Percentiles rank a stretch among this genome's conserved stretches.
phyloP scores from a whole-genome alignment of 2,329 filamentous ascomycete genomes.

The Fusarium nelsonii region DNA sequence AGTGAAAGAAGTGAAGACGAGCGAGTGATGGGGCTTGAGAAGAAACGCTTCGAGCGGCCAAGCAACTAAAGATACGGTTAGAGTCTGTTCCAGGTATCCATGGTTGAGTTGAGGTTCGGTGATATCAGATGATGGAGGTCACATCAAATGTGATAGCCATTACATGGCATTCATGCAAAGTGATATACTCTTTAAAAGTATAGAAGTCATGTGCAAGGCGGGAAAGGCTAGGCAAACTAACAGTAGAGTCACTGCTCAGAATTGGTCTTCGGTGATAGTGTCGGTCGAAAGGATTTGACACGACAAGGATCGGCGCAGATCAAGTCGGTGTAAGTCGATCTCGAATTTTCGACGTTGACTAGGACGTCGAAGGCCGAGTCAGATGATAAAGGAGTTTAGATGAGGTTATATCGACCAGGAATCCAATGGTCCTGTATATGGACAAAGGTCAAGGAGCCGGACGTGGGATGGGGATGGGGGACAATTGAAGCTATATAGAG shows the following conservation, averaged over 20 bases:
- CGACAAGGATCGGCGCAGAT: conserved; percentile 10
- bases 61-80: conserved; percentile 21
- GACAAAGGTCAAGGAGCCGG: conserved; percentile 30
- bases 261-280: conserved; percentile 15
- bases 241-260: conserved; percentile 32
- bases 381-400: conserved; percentile 17
- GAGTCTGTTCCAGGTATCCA: conserved; percentile 2
- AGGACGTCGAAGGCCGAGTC: conserved; percentile 11
- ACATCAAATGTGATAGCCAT: not conserved
- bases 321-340: conserved; percentile 11
- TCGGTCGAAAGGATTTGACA: conserved; percentile 10
- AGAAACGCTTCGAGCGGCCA: conserved; percentile 1
- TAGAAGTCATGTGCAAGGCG: not conserved
- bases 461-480: conserved; percentile 30
- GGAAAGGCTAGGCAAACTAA: conserved; percentile 29
- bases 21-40: conserved; percentile 15
- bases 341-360: conserved; percentile 18
- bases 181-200: not conserved
- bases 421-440: conserved; percentile 43
- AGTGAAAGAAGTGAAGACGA: conserved; percentile 16
- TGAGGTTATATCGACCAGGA: conserved; percentile 42
- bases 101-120: not conserved
- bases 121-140: not conserved
- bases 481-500: conserved; percentile 49
- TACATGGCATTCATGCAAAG: conserved; percentile 15